Evolutionary conservation across 176 grass and related monocot genomes (phyloP), one percentile per base, ranked within the genome.

Genomic region (Eragrostis nindensis): DNA sequence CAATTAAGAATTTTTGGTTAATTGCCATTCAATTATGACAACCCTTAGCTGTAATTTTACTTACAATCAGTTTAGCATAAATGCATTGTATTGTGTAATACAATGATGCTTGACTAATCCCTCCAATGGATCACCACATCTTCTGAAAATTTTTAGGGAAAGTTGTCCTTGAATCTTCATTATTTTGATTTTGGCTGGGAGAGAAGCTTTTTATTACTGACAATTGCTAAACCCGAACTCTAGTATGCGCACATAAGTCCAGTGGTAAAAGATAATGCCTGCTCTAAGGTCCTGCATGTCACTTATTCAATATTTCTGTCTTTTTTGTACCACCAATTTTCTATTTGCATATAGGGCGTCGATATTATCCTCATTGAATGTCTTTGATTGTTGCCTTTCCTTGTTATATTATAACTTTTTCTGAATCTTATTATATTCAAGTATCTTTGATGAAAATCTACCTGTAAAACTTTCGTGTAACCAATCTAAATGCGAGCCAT

Each of bases 1-100:
- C n/a, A 21, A 53, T n/a, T 15, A 49, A 73, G 13, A 73, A 54
- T 55, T 87, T 60, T 45, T 24, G 21, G 4, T n/a, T 49, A 77
- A 46, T 57, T 36, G 24, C 21, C 13, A 22, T 77, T 38, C 29
- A 44, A 11, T 56, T 53, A 40, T 68, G 29, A 15, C 6, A 16
- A 3, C 38, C 22, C 19, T 76, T 61, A 8, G 24, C 57, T 65
- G 49, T 11, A 65, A 38, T 17, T 70, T 27, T 62, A 32, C 15
- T 15, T 42, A 19, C 9, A 47, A 47, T 78, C 15, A 30, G 16
- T 5, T 56, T 78, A 46, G 17, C 38, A 19, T n/a, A 43, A 67
- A 39, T 73, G 41, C 19, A 9, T 63, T n/a, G n/a, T n/a, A 13
- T 27, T 50, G 10, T 32, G 44, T 75, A 32, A 55, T 67, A 49